Evolutionary conservation across 2,329 filamentous ascomycete species (phyloP), one percentile per base, ranked within the genome.

Genomic region (Verticillium dahliae): DNA sequence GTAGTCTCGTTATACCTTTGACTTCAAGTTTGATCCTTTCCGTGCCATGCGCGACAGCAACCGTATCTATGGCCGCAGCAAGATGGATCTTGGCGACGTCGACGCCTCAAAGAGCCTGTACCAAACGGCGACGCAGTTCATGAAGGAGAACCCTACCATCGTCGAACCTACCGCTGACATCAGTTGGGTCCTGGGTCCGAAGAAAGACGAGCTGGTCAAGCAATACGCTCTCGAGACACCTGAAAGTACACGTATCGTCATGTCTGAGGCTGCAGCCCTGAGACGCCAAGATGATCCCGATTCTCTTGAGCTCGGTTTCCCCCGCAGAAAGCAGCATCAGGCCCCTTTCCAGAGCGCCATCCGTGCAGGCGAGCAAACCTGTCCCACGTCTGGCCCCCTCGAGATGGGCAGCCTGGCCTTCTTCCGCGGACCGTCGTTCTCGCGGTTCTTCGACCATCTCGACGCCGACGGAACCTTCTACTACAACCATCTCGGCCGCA

Each of bases 1-100:
- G 2, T 61, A 85, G 82, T 77, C 83, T 6, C 76, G 82, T 55
- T 84, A 84, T 65, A 79, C 77, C 62, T 83, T 82, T 63, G 74
- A 83, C 64, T 84, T 96, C 65, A 86, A 92, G 71, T 95, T 96
- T 70, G 92, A 96, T 70, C 85, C 95, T 35, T 96, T 96, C 78
- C 85, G 87, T 56, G 93, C 88, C 78, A 94, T 96, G 90, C 81
- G 86, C 65, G 91, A 96, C 69, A 86, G 91, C 72, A 88, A 92
- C 71, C 90, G 94, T 71, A 90, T 87, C 11, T 95, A 95, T 70
- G 91, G 83, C 13, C 85, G 85, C 70, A 85, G 81, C 62, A 80
- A 81, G 69, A 77, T 78, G 31, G 76, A 79, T 52, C 70, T 81
- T 34, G 77, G 80, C 60, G 75, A 80, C 59, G 75, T 75, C 6